phyloP scores from a whole-genome alignment of 2,329 filamentous ascomycete species.

The Fusarium verticillioides region DNA sequence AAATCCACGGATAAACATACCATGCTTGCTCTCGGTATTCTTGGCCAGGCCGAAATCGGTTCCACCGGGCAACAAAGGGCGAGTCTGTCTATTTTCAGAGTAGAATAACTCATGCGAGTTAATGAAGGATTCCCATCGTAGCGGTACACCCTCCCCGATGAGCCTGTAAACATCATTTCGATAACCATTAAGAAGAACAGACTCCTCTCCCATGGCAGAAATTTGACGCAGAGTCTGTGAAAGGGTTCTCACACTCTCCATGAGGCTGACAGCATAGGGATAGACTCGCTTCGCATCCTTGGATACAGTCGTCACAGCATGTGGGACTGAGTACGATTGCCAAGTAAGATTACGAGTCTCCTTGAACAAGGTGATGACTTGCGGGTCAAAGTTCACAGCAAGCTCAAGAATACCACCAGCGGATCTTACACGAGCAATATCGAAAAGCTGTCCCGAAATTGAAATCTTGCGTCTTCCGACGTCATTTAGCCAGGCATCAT shows the following conservation, averaged over 20 bases:
- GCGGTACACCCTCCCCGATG: slow-evolving; percentile 85
- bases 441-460: slow-evolving; percentile 92
- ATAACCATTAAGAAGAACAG: slow-evolving; percentile 89
- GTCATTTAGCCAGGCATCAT: slow-evolving; percentile 94
- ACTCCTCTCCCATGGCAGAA: slow-evolving; percentile 84
- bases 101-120: slow-evolving; percentile 90
- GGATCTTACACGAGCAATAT: slow-evolving; percentile 87
- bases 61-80: slow-evolving; percentile 54
- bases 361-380: slow-evolving; percentile 98
- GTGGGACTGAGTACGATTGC: slow-evolving; percentile 94
- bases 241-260: slow-evolving; percentile 97
- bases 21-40: slow-evolving; percentile 87
- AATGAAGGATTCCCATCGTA: slow-evolving; percentile 98
- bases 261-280: slow-evolving; percentile 95
- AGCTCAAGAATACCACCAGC: slow-evolving; percentile 90
- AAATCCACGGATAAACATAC: slow-evolving; percentile 95
- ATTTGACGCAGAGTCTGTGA: slow-evolving; percentile 89
- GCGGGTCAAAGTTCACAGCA: slow-evolving; percentile 94
- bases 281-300: slow-evolving; percentile 99
- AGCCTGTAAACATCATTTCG: slow-evolving; percentile 88
- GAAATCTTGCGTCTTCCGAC: slow-evolving; percentile 89
- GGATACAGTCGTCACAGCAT: slow-evolving; percentile 92
- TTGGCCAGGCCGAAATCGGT: slow-evolving; percentile 59
- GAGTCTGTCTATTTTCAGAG: slow-evolving; percentile 62
- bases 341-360: slow-evolving; percentile 96